Conservation (phyloP, 441 rosid genomes). For the Syzygium malaccense region DNA sequence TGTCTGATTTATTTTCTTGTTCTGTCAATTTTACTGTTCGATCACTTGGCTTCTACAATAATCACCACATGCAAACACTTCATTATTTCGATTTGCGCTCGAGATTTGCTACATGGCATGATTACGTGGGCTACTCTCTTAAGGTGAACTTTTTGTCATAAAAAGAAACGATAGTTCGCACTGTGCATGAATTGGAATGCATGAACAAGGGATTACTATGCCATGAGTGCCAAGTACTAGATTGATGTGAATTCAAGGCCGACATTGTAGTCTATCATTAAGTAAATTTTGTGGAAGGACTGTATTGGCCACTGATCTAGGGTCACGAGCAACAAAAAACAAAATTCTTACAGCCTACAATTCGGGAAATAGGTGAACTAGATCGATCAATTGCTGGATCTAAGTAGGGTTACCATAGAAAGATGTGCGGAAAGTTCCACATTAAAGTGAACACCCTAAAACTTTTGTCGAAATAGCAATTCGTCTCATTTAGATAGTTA, state of each 20-base stretch:
- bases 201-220: not conserved
- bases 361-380: not conserved
- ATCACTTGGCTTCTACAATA: no score
- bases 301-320: not conserved
- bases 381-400: not conserved
- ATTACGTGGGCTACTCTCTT: not conserved
- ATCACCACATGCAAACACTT: not conserved
- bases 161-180: not conserved
- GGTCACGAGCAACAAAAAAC: not conserved
- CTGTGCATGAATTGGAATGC: not conserved
- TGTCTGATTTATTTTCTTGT: no score
- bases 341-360: not conserved
- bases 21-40: no score
- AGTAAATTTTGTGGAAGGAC: not conserved
- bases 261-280: not conserved
- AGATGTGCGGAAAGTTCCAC: fast-evolving
- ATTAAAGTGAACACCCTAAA: not conserved
- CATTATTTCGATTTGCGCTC: not conserved
- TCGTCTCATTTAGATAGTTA: fast-evolving
- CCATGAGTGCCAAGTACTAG: not conserved
- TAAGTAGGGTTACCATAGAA: not conserved
- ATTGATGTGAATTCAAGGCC: not conserved
- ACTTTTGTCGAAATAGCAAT: not conserved
- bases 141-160: not conserved
- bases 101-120: not conserved